phyloP scores from a whole-genome alignment of 1,284 basidiomycete genomes.

The Apiotrichum mycotoxinovorans region DNA sequence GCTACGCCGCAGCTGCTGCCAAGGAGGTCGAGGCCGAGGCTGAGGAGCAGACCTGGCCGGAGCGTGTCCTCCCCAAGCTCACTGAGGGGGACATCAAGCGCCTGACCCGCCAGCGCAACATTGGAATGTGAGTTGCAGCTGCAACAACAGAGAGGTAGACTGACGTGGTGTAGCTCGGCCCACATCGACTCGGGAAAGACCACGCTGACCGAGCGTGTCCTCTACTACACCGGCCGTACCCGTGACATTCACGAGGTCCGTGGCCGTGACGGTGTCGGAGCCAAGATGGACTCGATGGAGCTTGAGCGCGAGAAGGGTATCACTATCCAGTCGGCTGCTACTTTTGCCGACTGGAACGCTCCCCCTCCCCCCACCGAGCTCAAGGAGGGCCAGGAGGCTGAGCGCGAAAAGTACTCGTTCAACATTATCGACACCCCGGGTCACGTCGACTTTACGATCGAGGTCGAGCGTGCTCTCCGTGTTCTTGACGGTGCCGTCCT shows the following conservation, averaged over 20 bases:
- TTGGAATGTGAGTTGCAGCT: constrained; percentile 47
- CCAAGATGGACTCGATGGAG: constrained; percentile 99
- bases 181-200: constrained; percentile 99
- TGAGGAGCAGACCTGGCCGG: constrained; percentile 35
- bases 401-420: constrained; percentile 80
- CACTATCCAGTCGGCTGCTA: constrained; percentile 97
- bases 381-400: constrained; percentile 35
- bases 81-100: constrained; percentile 37
- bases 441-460: constrained; percentile 99
- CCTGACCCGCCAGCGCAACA: constrained; percentile 48
- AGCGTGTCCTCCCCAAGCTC: constrained; percentile 41
- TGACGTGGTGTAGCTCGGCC: constrained; percentile 59
- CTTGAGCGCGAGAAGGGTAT: constrained; percentile 98
- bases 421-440: constrained; percentile 99
- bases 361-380: constrained; percentile 52
- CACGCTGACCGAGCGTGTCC: constrained; percentile 88
- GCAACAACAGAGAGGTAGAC: neutral
- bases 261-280: constrained; percentile 90
- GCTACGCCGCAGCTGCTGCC: constrained; percentile 27
- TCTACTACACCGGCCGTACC: constrained; percentile 96
- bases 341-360: constrained; percentile 94
- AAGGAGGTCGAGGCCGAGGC: constrained; percentile 22
- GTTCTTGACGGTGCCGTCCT: constrained; percentile 96
- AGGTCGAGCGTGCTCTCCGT: constrained; percentile 93
- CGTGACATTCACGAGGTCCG: constrained; percentile 96